A percentile compares a stretch with the other conserved stretches of the same genome.
Conservation (phyloP, 2,329 filamentous ascomycete species). For the Aplosporella prunicola region DNA sequence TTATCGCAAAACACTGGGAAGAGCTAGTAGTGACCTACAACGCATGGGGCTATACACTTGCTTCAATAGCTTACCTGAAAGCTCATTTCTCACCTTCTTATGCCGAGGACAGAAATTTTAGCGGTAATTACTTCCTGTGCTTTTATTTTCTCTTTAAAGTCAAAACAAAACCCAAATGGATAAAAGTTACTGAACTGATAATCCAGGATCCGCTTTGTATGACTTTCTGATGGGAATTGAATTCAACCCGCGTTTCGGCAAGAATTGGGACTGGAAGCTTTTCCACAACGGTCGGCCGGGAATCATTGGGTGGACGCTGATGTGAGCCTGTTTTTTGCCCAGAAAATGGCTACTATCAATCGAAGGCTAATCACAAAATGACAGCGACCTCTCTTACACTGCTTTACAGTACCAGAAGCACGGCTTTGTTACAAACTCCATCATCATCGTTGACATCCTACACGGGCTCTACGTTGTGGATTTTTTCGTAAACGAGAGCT, state of each 20-base stretch:
- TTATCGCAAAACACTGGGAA: constrained; percentile 9
- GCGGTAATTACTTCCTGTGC: constrained; percentile 4
- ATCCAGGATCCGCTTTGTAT: constrained; percentile 6
- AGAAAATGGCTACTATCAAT: not conserved
- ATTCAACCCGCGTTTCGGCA: constrained; percentile 31
- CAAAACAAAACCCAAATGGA: not conserved
- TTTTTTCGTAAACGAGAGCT: constrained; percentile 42
- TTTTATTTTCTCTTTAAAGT: constrained; percentile 9
- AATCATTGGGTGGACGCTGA: constrained; percentile 40
- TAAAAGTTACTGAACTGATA: too few relatives aligned
- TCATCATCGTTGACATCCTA: constrained; percentile 36
- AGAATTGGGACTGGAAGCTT: constrained; percentile 19
- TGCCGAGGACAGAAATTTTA: constrained; percentile 10
- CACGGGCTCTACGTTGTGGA: constrained; percentile 40
- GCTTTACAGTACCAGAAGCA: constrained; percentile 35
- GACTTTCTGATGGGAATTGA: constrained; percentile 61
- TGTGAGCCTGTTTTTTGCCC: constrained; percentile 23
- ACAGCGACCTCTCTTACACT: constrained; percentile 30
- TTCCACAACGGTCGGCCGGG: constrained; percentile 36
- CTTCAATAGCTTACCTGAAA: constrained; percentile 6
- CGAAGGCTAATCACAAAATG: too few relatives aligned
- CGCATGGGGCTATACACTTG: constrained; percentile 6
- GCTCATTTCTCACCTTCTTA: constrained; percentile 9
- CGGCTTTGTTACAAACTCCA: constrained; percentile 32
- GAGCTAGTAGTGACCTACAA: constrained; percentile 8